A percentile compares a stretch with the other conserved stretches of the same genome.
phyloP scores from a whole-genome alignment of 108 stramenopile species.

The Skeletonema marinoi region DNA sequence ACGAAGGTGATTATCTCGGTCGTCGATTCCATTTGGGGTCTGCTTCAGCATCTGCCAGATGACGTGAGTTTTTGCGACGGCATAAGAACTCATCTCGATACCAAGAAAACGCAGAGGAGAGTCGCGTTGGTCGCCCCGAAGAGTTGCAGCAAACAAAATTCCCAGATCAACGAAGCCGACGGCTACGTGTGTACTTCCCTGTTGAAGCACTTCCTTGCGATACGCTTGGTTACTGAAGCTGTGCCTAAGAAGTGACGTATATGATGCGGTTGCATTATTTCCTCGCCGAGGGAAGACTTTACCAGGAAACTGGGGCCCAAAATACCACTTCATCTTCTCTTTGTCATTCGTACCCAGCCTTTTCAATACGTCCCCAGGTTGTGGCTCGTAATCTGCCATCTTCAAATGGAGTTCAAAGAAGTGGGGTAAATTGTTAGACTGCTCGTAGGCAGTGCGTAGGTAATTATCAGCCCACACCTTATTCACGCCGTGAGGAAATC shows the following conservation, averaged over 20 bases:
- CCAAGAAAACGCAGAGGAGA: constrained; percentile 28
- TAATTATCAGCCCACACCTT: constrained; percentile 23
- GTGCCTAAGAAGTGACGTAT: constrained; percentile 11
- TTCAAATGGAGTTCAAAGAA: constrained; percentile 16
- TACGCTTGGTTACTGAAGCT: constrained; percentile 38
- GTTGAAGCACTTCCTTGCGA: constrained; percentile 1
- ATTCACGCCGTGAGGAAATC: constrained; percentile 21
- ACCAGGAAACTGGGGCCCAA: background rate
- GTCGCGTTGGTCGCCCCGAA: background rate
- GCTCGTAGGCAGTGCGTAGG: constrained; percentile 21
- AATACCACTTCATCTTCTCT: constrained; percentile 12
- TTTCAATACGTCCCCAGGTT: constrained; percentile 14
- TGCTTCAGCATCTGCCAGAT: constrained; percentile 37
- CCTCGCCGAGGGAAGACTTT: background rate
- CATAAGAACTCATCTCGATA: constrained; percentile 28
- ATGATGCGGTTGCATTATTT: background rate
- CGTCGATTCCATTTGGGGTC: background rate
- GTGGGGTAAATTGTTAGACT: constrained; percentile 18
- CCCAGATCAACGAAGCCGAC: constrained; percentile 48
- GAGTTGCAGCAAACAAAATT: constrained; percentile 10
- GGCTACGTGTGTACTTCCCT: constrained; percentile 39
- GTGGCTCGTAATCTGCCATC: constrained; percentile 8
- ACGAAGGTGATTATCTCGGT: background rate
- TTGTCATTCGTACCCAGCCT: constrained; percentile 14
- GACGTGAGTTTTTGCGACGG: constrained; percentile 32